Base-by-base conservation (phyloP, 345 rosid genomes). In the Gossypium mustelinum region DNA sequence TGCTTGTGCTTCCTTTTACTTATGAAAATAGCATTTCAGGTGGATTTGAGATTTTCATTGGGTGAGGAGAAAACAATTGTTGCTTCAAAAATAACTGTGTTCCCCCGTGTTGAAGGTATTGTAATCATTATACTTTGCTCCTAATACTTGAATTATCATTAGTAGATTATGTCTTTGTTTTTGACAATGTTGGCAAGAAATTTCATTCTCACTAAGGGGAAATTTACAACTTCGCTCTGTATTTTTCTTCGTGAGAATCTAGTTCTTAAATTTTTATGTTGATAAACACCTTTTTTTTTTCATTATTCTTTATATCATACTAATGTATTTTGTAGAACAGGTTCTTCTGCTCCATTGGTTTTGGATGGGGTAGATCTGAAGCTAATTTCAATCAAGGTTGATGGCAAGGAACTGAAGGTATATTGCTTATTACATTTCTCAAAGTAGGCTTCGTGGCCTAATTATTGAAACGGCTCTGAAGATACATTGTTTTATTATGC, bases 11-110 rank as follows among this genome's bases (percentile, higher is more conserved):
- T 11, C 54, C 54, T 3, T 68, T 43, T 68, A 47, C 77, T 76
- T 54, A 72, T 75, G 41, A 24, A 73, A 66, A 20, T 45, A 0
- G 22, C 68, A 27, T 41, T 82, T 78, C 84, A 93, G 99, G 94
- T 93, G 86, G 97, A 90, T 75, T 85, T 96, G 76, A 86, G 74
- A 74, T 96, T 96, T 85, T 77, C 81, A 27, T 82, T 96, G 73
- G 99, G 93, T 17, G 99, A 96, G 84, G 98, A 96, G 85, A 93
- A 89, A 79, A 96, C 99, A n/a, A 82, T 87, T 80, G 98, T 96
- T 79, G 85, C 88, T 77, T 96, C 97, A 3, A 93, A 83, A 79
- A 96, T 96, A 73, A 76, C 86, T 68, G 90, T 93, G 62, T 47
- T 72, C 55, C 97, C 99, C 54, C 85, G 97, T 71, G 85, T 86